Conservation (phyloP, 306 rosid species). For the Cyamopsis tetragonoloba region DNA sequence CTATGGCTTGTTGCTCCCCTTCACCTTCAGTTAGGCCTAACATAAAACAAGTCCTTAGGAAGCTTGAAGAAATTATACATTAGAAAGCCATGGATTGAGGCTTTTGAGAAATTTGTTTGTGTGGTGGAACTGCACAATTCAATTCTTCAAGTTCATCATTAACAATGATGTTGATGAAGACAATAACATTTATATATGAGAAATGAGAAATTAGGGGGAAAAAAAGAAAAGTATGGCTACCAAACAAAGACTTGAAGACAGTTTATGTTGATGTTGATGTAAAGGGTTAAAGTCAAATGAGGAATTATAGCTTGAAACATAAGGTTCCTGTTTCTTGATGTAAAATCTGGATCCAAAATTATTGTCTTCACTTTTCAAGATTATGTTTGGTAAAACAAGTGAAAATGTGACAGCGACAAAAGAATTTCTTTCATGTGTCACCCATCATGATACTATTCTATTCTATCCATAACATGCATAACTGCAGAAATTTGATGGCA, state of each 20-base stretch:
- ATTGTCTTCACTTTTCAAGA: constrained; percentile 8
- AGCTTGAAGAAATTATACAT: constrained; percentile 71
- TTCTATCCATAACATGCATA: not conserved
- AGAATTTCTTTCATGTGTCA: not conserved
- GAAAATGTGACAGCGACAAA: constrained; percentile 21
- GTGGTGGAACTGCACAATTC: constrained; percentile 14
- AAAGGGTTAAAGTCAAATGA: constrained; percentile 28
- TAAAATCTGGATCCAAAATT: constrained; percentile 21
- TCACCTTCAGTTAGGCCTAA: constrained; percentile 78
- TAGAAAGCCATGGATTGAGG: constrained; percentile 17
- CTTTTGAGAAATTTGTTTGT: constrained; percentile 4
- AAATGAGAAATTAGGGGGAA: constrained; percentile 23
- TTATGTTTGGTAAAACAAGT: constrained; percentile 9
- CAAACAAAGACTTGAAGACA: constrained; percentile 21
- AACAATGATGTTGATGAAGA: constrained; percentile 27
- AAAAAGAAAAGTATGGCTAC: constrained; percentile 1
- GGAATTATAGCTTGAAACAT: constrained; percentile 27
- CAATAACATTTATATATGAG: constrained; percentile 29
- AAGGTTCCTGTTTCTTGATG: constrained; percentile 25
- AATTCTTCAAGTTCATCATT: constrained; percentile 32
- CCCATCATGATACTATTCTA: not conserved
- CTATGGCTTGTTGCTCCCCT: constrained; percentile 84
- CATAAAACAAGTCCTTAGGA: constrained; percentile 63
- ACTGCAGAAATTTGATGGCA: not conserved
- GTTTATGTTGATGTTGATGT: constrained; percentile 39